Percentiles rank a stretch among this genome's conserved stretches.
Conservation (phyloP, 1,284 basidiomycete species). For the Phylloporus sp. region DNA sequence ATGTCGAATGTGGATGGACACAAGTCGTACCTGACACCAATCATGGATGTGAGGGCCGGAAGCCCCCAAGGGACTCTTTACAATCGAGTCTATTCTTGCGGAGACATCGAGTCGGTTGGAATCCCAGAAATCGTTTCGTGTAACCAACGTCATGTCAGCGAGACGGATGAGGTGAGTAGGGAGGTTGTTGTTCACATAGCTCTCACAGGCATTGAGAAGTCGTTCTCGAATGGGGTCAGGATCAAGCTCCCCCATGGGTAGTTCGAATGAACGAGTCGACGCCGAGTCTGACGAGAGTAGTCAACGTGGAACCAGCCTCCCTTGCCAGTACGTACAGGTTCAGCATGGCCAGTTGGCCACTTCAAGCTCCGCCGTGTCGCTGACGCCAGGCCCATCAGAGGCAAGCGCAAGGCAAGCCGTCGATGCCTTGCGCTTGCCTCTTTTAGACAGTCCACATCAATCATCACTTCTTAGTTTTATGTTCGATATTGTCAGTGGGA, state of each 20-base stretch:
- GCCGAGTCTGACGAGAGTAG: no score
- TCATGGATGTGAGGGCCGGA: not conserved
- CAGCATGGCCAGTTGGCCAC: no score
- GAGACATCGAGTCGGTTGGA: constrained; percentile 8
- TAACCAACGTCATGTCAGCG: constrained; percentile 17
- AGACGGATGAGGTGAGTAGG: constrained; percentile 23
- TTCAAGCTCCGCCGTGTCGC: no score
- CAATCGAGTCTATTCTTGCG: not conserved
- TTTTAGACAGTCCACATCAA: no score
- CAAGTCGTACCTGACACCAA: constrained; percentile 1
- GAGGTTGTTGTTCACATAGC: constrained; percentile 25
- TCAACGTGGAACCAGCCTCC: no score
- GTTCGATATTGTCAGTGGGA: no score
- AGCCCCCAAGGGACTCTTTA: not conserved
- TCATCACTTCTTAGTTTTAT: no score
- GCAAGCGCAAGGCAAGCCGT: no score
- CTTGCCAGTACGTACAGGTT: no score
- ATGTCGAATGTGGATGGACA: not conserved
- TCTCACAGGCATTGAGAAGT: constrained; percentile 23
- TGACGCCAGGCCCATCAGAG: no score
- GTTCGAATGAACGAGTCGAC: not conserved
- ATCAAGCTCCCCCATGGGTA: not conserved
- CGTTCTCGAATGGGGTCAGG: not conserved
- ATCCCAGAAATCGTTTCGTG: constrained; percentile 21
- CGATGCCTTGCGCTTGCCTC: no score